phyloP scores from a whole-genome alignment of 139 green algal species.

The Axilococcus clingmanii region DNA sequence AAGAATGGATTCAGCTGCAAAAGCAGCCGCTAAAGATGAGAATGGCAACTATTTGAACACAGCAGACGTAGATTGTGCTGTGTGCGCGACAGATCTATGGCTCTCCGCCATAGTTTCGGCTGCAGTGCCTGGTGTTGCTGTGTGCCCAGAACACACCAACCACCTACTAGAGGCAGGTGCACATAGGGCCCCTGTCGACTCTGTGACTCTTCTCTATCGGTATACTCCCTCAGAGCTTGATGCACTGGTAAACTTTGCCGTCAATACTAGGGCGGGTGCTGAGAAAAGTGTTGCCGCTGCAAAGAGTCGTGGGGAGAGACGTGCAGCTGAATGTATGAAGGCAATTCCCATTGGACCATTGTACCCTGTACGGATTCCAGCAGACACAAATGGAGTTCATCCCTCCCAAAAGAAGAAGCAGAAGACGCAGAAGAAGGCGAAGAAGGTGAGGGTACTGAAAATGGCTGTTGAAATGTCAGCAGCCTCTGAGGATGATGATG shows the following conservation, averaged over 20 bases:
- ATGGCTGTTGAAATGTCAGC: too few relatives aligned
- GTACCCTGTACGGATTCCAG: not conserved
- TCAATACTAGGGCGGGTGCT: constrained; percentile 4
- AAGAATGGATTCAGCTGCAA: not conserved
- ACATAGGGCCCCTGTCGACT: not conserved
- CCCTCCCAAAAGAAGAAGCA: not conserved
- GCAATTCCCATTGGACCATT: not conserved
- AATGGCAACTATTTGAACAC: constrained; percentile 41
- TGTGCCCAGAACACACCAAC: constrained; percentile 61
- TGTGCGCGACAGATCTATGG: constrained; percentile 64
- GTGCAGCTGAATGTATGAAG: not conserved
- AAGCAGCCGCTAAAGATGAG: constrained; percentile 4
- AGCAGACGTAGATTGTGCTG: constrained; percentile 44
- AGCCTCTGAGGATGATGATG: too few relatives aligned
- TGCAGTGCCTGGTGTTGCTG: constrained; percentile 19
- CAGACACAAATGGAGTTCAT: not conserved
- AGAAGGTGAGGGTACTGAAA: not conserved
- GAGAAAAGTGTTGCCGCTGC: constrained; percentile 23
- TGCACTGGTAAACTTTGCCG: constrained; percentile 15
- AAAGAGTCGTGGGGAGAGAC: not conserved
- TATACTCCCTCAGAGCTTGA: constrained; percentile 32
- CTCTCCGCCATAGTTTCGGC: constrained; percentile 49
- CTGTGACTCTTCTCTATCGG: constrained; percentile 51
- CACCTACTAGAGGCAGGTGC: not conserved
- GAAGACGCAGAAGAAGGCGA: not conserved